These are phyloP conservation scores for Neofusicoccum umdonicola DNA, from an alignment of 2,329 filamentous ascomycete species.

Conservation along the genomic window DNA sequence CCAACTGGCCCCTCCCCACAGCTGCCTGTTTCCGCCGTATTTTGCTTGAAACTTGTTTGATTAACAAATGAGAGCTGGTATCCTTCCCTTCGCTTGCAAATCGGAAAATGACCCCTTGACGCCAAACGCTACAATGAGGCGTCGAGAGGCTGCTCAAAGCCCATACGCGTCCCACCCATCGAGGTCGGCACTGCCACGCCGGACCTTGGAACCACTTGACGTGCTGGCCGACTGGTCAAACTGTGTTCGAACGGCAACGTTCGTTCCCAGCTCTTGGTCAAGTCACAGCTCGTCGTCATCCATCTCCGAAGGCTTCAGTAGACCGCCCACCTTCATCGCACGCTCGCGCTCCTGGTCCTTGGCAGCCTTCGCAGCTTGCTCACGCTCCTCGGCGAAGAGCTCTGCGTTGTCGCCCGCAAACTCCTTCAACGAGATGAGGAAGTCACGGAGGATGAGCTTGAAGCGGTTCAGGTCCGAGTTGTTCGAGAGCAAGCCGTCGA, in stretches of 20 bases:
- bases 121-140: constrained; percentile 8
- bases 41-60: constrained; percentile 7
- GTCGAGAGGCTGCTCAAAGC: constrained; percentile 39
- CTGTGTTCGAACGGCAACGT: constrained; percentile 37
- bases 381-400: constrained; percentile 89
- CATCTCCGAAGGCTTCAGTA: constrained; percentile 96
- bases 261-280: constrained; percentile 39
- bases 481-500: constrained; percentile 81
- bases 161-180: constrained; percentile 69
- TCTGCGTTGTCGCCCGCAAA: constrained; percentile 95
- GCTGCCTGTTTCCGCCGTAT: constrained; percentile 6
- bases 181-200: constrained; percentile 31
- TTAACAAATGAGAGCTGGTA: constrained; percentile 18
- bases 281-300: constrained; percentile 85
- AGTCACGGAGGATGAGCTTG: constrained; percentile 93
- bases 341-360: constrained; percentile 88
- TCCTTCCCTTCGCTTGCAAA: constrained; percentile 16
- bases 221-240: constrained; percentile 26
- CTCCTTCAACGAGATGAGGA: constrained; percentile 95
- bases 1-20: neutral
- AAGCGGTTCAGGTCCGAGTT: constrained; percentile 92
- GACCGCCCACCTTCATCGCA: constrained; percentile 88
- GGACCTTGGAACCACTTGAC: constrained; percentile 8
- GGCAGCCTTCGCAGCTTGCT: constrained; percentile 82
- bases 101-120: constrained; percentile 5